Evolutionary conservation across 352 stramenopile genomes (phyloP).

Genomic region (Globisporangium recalcitrans): DNA sequence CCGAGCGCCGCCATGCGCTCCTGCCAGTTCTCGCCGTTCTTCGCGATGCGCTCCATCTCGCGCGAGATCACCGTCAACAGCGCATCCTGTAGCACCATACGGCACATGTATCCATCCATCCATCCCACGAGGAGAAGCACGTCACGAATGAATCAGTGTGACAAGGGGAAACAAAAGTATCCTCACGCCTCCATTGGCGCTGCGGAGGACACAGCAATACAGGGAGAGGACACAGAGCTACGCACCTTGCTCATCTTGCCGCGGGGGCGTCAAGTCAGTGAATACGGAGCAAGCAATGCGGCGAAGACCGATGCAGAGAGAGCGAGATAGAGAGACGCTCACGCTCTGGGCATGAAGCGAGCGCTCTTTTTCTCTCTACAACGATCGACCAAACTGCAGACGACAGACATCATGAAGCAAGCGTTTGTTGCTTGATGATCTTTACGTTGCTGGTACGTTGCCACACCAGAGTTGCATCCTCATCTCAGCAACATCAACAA

Average conservation of each 20-base stretch:
- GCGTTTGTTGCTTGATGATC: no score
- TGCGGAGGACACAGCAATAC: not conserved
- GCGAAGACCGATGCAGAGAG: not conserved
- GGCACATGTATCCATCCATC: not conserved
- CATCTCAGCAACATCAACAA: no score
- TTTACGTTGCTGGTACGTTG: no score
- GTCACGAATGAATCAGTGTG: not conserved
- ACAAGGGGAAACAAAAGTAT: conserved; percentile 3
- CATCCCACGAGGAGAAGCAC: not conserved
- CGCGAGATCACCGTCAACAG: conserved; percentile 35
- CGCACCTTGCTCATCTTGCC: conserved; percentile 6
- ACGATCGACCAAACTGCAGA: not conserved
- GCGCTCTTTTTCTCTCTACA: conserved; percentile 1
- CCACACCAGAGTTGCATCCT: no score
- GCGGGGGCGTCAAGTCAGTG: not conserved
- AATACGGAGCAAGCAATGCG: not conserved
- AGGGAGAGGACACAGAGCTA: not conserved
- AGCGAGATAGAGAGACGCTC: not conserved
- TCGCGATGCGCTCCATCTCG: conserved; percentile 75
- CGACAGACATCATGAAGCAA: not conserved
- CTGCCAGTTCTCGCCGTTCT: conserved; percentile 80
- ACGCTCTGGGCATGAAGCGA: conserved; percentile 4
- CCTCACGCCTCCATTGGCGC: not conserved
- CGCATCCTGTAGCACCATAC: conserved; percentile 19
- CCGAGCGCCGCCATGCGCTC: conserved; percentile 58